Evolutionary conservation across 805 yeast genomes (phyloP).

Genomic region (Barnettozyma sucrosica): DNA sequence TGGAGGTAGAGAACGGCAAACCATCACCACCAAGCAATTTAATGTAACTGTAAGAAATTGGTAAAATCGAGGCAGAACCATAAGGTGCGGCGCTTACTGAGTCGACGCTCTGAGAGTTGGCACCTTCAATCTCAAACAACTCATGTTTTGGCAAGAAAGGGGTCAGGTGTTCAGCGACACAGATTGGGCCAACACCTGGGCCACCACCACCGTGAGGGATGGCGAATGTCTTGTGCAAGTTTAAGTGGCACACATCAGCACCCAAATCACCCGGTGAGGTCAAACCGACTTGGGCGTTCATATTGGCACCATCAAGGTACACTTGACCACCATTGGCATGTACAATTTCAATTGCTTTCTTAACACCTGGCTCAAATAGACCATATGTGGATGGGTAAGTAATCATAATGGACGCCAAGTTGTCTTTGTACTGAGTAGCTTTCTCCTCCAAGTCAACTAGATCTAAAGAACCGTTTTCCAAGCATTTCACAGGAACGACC

Average conservation of each 20-base stretch:
- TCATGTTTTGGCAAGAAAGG: conserved; percentile 82
- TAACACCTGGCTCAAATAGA: conserved; percentile 87
- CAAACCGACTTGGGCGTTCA: conserved; percentile 98
- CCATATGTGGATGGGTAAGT: conserved; percentile 98
- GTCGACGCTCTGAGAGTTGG: conserved; percentile 45
- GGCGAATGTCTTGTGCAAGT: conserved; percentile 94
- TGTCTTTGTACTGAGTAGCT: conserved; percentile 60
- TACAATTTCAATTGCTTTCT: conserved; percentile 76
- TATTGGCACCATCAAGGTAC: conserved; percentile 96
- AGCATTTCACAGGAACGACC: conserved; percentile 89
- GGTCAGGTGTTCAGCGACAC: conserved; percentile 76
- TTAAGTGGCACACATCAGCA: conserved; percentile 96
- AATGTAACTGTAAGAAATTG: conserved; percentile 92
- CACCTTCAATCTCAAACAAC: conserved; percentile 41
- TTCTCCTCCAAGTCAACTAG: conserved; percentile 66
- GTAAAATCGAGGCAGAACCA: conserved; percentile 90
- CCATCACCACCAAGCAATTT: conserved; percentile 88
- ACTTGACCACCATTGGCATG: conserved; percentile 92
- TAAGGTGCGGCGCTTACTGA: conserved; percentile 92
- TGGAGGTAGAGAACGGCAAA: conserved; percentile 77
- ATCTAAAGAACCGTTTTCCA: conserved; percentile 80
- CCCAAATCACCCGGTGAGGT: conserved; percentile 97
- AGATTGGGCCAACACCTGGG: conserved; percentile 98
- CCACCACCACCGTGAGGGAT: conserved; percentile 99
- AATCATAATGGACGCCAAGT: conserved; percentile 88